Base-by-base conservation (phyloP, 139 green algal genomes). In the Micromonas pusilla region DNA sequence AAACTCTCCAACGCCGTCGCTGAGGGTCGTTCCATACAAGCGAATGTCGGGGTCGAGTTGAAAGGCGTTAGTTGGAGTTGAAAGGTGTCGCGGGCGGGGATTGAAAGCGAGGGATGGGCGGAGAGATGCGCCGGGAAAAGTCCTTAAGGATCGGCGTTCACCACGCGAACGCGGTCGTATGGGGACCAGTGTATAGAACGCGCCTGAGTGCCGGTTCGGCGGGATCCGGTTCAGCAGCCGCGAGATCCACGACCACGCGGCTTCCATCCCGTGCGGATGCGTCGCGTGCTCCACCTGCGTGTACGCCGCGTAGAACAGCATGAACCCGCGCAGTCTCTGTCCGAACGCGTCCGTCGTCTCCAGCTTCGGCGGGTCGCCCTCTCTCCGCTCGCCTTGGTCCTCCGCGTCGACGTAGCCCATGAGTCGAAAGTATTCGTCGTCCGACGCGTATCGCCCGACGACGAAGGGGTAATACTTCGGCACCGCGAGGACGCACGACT, bases 221-320 rank as follows among this genome's bases (percentile, higher is more conserved):
- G 83, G 83, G 5, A 88, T 74, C n/a, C 72, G 54, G 68, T 87
- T 87, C 13, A 87, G 72, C 36, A 86, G 34, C 16, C 82, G 73
- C 2, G 83, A 66, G 19, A 84, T 60, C 83, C 83, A 87, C 26
- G 45, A 3, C 83, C 83, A 87, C 20, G 79, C 82, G 30, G 72
- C 33, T 6, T 73, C 54, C 19, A 85, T 66, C 26, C 80, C 78
- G 72, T 83, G 76, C 38, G 79, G 79, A 37, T 80, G 68, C 25
- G 64, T 60, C 6, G 37, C 34, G 3, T 30, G n/a, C 20, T 63
- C 34, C 26, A 83, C 80, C 83, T 87, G 83, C 32, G 37, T 39
- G 3, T 84, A 85, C 19, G 83, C 83, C 32, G 73, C 79, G 38
- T 83, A 85, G n/a, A 87, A 70, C 1, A 53, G 65, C 31, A 87